Evolutionary conservation across 352 stramenopile species (phyloP), one percentile per base, ranked within the genome.

Genomic region (Thraustochytrium sp.): DNA sequence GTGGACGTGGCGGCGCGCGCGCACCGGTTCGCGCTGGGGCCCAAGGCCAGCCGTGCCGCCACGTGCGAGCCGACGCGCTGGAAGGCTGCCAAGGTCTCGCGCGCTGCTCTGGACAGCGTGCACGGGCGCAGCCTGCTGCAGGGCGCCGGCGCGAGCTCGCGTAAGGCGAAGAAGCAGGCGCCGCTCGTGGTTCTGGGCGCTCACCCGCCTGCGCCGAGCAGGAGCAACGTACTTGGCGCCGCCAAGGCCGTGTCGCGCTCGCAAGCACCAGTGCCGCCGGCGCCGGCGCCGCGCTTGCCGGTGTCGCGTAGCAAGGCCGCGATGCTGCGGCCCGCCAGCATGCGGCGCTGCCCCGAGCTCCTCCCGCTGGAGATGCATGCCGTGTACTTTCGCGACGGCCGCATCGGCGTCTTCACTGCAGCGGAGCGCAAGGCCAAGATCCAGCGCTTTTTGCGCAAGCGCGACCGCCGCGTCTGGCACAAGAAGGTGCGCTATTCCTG

Each of bases 391-490:
- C 68, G 68, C 0, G 21, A 80, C 8, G 68, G 68, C 68, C 68
- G 68, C 86, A 93, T 96, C 56, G 93, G 92, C 55, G 94, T 90
- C 84, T 96, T 96, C 87, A 94, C 90, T 18, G 91, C 91, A 3
- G 91, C 93, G 40, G 88, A 91, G 68, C 89, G 93, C 73, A 90
- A 89, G 85, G 90, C 93, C 87, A 88, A 90, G 74, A 94, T 97
- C 29, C 26, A 61, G 16, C 68, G 84, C 8, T 98, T 97, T 82
- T 86, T 96, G 40, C 92, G 95, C 78, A 98, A 97, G 88, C 91
- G 94, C 80, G 92, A 94, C 72, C 90, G 89, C 55, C 93, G 94
- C 65, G 91, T 97, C 54, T 99, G 94, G 96, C n/a, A 36, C 13
- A 85, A 85, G 40, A 85, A 85, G 72, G 64, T 85, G 34, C 77